Percentiles rank a stretch among this genome's conserved stretches.
phyloP scores from a whole-genome alignment of 192 early-diverging fungal genomes.

The Lobosporangium transversale region DNA sequence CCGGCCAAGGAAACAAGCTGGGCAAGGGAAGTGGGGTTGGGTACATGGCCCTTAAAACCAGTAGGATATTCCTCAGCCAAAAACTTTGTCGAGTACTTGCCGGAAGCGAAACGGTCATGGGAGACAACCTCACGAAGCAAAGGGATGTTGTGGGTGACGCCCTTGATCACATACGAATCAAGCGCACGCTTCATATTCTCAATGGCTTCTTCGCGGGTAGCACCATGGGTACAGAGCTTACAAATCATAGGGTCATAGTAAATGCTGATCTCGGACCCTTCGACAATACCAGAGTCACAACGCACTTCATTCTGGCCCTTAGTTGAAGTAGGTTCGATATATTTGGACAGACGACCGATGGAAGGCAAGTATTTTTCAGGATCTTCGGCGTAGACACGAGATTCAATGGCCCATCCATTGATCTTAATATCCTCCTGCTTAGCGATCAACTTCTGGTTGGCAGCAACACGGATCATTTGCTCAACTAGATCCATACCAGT shows the following conservation, averaged over 20 bases:
- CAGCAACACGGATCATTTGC: slow-evolving; percentile 94
- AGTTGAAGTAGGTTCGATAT: slow-evolving; percentile 77
- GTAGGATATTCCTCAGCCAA: slow-evolving; percentile 88
- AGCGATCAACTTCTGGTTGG: slow-evolving; percentile 74
- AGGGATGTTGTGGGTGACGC: slow-evolving; percentile 96
- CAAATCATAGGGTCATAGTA: slow-evolving; percentile 98
- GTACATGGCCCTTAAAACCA: slow-evolving; percentile 83
- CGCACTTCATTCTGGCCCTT: slow-evolving; percentile 70
- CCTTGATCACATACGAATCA: slow-evolving; percentile 92
- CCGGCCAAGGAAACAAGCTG: slow-evolving; percentile 76
- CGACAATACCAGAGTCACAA: slow-evolving; percentile 93
- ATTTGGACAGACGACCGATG: slow-evolving; percentile 86
- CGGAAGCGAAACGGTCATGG: slow-evolving; percentile 74
- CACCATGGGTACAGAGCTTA: slow-evolving; percentile 90
- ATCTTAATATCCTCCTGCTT: slow-evolving; percentile 81
- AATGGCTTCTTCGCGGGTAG: slow-evolving; percentile 79
- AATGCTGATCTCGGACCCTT: slow-evolving; percentile 93
- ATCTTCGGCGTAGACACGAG: slow-evolving; percentile 96
- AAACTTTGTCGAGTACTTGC: slow-evolving; percentile 87
- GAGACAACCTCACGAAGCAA: slow-evolving; percentile 87
- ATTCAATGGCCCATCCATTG: slow-evolving; percentile 94
- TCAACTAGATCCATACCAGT: slow-evolving; percentile 94
- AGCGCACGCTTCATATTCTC: slow-evolving; percentile 82
- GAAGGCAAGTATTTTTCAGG: slow-evolving; percentile 93
- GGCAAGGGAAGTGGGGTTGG: slow-evolving; percentile 58